These are phyloP conservation scores for Seiridium unicorne DNA, from an alignment of 2,329 filamentous ascomycete species.

Conservation along the genomic window DNA sequence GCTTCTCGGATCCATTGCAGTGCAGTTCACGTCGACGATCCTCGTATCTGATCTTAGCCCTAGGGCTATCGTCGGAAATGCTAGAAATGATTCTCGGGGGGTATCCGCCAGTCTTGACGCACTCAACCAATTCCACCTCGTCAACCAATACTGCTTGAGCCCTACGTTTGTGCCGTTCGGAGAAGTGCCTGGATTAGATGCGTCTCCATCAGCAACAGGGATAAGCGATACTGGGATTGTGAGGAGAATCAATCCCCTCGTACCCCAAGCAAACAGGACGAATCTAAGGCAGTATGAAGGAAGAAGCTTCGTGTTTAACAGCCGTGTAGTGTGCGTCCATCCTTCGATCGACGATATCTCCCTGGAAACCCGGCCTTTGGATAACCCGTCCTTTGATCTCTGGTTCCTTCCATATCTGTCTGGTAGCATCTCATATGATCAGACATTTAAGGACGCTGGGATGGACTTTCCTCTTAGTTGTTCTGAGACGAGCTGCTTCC, in stretches of 20 bases:
- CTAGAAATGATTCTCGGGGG: not conserved
- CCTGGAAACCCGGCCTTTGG: not conserved
- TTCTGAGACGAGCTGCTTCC: not conserved
- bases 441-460: not conserved
- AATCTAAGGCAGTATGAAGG: not conserved
- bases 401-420: not conserved
- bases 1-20: not conserved
- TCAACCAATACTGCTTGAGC: not conserved
- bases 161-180: not conserved
- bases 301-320: not conserved
- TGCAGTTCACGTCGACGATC: not conserved
- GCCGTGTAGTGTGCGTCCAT: not conserved
- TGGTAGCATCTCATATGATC: not conserved
- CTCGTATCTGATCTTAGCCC: not conserved
- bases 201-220: not conserved
- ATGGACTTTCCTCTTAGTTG: not conserved
- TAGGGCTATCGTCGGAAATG: not conserved
- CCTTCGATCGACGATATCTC: not conserved
- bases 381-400: not conserved
- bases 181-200: not conserved
- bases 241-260: too few species aligned
- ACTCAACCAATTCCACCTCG: not conserved
- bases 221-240: not conserved
- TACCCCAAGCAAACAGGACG: too few species aligned
- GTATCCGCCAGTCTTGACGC: not conserved